Evolutionary conservation across 192 early-diverging fungal genomes (phyloP).

Genomic region (Backusella liffmaniae): DNA sequence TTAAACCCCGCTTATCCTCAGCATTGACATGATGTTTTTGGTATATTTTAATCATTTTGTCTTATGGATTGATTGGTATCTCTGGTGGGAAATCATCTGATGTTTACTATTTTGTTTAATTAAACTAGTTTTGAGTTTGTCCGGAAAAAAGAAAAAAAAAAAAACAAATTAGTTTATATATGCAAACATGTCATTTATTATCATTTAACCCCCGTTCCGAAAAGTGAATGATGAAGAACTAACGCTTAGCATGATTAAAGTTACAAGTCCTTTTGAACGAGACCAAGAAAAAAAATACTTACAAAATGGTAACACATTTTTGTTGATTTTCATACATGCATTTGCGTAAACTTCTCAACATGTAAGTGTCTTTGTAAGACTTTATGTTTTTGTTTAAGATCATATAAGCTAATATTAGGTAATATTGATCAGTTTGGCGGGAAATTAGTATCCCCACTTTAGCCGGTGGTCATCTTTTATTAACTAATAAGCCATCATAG

Average conservation of each 20-base stretch:
- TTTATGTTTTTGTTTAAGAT: background rate
- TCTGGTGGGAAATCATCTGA: background rate
- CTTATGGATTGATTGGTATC: too few relatives aligned
- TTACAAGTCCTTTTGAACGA: background rate
- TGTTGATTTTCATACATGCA: background rate
- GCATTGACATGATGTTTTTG: background rate
- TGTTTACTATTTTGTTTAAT: background rate
- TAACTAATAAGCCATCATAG: background rate
- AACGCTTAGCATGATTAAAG: background rate
- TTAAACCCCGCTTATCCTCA: background rate
- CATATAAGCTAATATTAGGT: background rate
- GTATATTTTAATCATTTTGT: background rate
- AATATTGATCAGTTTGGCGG: background rate
- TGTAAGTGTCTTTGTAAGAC: background rate
- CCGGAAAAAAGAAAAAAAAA: background rate
- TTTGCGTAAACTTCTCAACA: background rate
- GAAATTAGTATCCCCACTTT: background rate
- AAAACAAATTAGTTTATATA: too few relatives aligned
- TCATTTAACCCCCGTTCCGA: background rate
- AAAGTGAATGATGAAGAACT: background rate
- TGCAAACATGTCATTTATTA: too few relatives aligned
- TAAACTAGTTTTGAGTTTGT: background rate
- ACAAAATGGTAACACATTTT: background rate
- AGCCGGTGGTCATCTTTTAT: too few relatives aligned
- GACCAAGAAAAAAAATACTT: too few relatives aligned